Evolutionary conservation across 805 yeast genomes (phyloP).

Genomic region (Kazachstania martiniae): DNA sequence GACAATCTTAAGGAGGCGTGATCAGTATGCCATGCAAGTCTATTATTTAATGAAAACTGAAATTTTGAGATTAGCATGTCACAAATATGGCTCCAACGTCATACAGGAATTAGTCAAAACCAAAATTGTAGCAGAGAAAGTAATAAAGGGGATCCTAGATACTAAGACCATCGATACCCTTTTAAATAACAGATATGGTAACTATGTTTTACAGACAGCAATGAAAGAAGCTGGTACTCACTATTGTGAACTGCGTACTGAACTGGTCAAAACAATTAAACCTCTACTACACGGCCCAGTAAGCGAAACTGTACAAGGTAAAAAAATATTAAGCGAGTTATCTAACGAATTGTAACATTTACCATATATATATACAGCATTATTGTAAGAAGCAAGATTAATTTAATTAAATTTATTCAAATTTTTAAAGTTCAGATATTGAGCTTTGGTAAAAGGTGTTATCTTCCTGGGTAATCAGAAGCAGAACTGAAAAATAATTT

Average conservation of each 20-base stretch:
- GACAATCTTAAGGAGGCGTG: no score
- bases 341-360: no score
- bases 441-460: conserved; percentile 55
- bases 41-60: no score
- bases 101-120: not conserved
- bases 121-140: not conserved
- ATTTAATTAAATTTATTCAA: not conserved
- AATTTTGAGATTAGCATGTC: no score
- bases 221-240: not conserved
- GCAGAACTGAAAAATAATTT: conserved; percentile 75
- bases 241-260: no score
- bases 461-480: conserved; percentile 84
- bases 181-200: not conserved
- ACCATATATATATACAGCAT: not conserved
- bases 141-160: not conserved
- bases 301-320: not conserved
- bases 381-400: not conserved
- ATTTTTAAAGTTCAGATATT: conserved; percentile 27
- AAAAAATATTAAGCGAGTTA: no score
- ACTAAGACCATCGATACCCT: not conserved
- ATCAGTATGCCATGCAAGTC: no score
- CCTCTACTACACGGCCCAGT: not conserved
- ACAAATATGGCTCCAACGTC: not conserved
- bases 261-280: not conserved
- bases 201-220: not conserved